A percentile compares a stretch with the other conserved stretches of the same genome.
These are phyloP conservation scores for Penicillium diatomitis DNA, from an alignment of 495 filamentous ascomycete genomes.

Conservation along the genomic window DNA sequence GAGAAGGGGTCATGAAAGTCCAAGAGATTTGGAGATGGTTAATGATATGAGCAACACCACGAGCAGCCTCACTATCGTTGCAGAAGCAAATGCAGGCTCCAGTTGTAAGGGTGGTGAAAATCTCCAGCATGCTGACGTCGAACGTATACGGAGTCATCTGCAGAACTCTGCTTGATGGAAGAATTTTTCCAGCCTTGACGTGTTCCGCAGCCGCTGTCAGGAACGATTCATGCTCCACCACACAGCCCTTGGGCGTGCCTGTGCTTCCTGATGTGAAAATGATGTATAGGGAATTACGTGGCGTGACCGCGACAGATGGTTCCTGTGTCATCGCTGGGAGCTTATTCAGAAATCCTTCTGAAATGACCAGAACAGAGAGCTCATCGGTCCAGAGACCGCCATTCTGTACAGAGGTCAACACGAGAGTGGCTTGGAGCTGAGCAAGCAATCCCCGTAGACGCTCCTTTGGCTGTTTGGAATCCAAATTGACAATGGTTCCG, in stretches of 20 bases:
- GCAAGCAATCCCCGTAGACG: slow-evolving; percentile 9
- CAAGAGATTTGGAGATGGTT: slow-evolving; percentile 19
- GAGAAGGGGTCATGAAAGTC: slow-evolving; percentile 26
- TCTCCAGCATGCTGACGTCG: slow-evolving; percentile 27
- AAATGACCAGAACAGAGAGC: neutral
- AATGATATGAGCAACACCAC: slow-evolving; percentile 18
- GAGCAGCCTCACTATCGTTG: slow-evolving; percentile 3
- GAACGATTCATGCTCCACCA: slow-evolving; percentile 30
- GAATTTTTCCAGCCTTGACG: neutral
- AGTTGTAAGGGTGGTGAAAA: slow-evolving; percentile 31
- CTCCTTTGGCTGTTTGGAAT: slow-evolving; percentile 12
- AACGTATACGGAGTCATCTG: slow-evolving; percentile 34
- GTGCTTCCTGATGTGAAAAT: slow-evolving; percentile 31
- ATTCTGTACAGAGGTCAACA: slow-evolving; percentile 2
- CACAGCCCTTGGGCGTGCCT: slow-evolving; percentile 32
- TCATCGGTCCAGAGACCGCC: neutral
- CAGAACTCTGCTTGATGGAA: slow-evolving; percentile 11
- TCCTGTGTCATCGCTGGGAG: neutral
- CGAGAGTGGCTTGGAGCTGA: neutral
- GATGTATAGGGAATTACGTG: slow-evolving; percentile 6
- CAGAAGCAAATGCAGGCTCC: slow-evolving; percentile 9
- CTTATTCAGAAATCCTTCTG: neutral
- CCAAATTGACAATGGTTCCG: slow-evolving; percentile 17
- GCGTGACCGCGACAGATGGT: neutral
- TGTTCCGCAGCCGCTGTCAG: slow-evolving; percentile 7